Percentiles rank a stretch among this genome's conserved stretches.
Conservation (phyloP, 192 early-diverging fungal genomes). For the Paraglomus occultum region DNA sequence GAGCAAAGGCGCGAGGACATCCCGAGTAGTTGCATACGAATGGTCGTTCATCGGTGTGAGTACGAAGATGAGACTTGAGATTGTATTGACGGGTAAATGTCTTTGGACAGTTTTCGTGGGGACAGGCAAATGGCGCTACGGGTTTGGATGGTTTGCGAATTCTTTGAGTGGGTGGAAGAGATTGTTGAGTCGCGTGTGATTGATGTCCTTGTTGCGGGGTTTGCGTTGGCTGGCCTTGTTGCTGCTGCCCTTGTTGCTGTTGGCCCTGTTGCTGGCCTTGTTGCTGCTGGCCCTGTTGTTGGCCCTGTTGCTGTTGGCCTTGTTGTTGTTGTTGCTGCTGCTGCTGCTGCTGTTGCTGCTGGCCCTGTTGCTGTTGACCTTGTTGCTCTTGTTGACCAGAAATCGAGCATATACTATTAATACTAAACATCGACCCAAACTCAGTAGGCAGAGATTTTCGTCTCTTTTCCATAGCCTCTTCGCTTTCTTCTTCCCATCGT, state of each 20-base stretch:
- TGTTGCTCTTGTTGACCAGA: no score
- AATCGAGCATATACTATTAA: no score
- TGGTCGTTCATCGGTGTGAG: slow-evolving; percentile 74
- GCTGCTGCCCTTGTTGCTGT: not conserved
- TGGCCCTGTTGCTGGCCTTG: no score
- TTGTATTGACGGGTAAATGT: slow-evolving; percentile 76
- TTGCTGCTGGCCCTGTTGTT: no score
- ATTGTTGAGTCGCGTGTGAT: not conserved
- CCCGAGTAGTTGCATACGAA: slow-evolving; percentile 63
- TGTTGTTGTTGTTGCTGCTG: no score
- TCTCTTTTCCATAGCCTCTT: no score
- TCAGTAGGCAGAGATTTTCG: no score
- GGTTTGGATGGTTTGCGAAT: slow-evolving; percentile 24
- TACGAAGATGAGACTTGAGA: slow-evolving; percentile 70
- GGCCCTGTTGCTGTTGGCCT: no score
- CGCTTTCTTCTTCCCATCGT: no score
- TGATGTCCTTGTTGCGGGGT: not conserved
- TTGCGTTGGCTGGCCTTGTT: not conserved
- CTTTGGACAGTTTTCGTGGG: slow-evolving; percentile 61
- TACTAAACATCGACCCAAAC: no score
- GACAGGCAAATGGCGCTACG: slow-evolving; percentile 25
- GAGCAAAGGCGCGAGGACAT: slow-evolving; percentile 78
- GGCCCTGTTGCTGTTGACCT: no score
- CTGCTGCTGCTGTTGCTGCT: no score
- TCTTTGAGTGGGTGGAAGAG: slow-evolving; percentile 13